Evolutionary conservation across 2,329 filamentous ascomycete species (phyloP).

Genomic region (Neonectria coccinea): DNA sequence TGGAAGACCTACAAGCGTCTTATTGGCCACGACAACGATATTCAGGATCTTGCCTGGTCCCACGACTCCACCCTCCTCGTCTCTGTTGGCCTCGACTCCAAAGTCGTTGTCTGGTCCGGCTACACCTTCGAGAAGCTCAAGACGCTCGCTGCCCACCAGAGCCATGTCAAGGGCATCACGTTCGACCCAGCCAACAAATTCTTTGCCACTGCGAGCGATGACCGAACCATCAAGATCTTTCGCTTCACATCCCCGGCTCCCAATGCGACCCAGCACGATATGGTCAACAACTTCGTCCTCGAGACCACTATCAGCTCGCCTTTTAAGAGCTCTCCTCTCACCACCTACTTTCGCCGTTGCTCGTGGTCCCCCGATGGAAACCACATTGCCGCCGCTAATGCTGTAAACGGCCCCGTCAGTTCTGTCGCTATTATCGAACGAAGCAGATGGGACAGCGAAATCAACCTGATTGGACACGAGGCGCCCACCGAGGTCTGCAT

Average conservation of each 20-base stretch:
- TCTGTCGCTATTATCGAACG: conserved; percentile 96
- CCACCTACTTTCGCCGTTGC: conserved; percentile 95
- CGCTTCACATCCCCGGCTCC: conserved; percentile 91
- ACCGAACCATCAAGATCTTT: conserved; percentile 96
- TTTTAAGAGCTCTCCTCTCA: conserved; percentile 91
- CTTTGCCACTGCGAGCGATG: conserved; percentile 97
- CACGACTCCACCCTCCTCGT: conserved; percentile 95
- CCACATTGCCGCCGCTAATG: conserved; percentile 96
- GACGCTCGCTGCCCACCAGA: conserved; percentile 91
- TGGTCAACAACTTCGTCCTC: conserved; percentile 95
- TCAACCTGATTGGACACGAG: conserved; percentile 97
- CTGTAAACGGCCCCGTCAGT: conserved; percentile 96
- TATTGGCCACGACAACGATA: conserved; percentile 97
- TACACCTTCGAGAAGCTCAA: conserved; percentile 99
- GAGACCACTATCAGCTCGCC: conserved; percentile 91
- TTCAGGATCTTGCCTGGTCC: conserved; percentile 98
- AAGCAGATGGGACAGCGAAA: conserved; percentile 93
- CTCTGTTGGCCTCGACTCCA: conserved; percentile 95
- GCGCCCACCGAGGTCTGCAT: conserved; percentile 97
- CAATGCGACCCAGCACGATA: conserved; percentile 93
- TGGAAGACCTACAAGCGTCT: conserved; percentile 96
- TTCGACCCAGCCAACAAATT: conserved; percentile 99
- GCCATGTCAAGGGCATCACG: conserved; percentile 98
- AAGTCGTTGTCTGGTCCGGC: conserved; percentile 98
- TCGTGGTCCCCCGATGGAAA: conserved; percentile 98